Conservation (phyloP, 768 basidiomycete genomes). For the Kwoniella dendrophila region DNA sequence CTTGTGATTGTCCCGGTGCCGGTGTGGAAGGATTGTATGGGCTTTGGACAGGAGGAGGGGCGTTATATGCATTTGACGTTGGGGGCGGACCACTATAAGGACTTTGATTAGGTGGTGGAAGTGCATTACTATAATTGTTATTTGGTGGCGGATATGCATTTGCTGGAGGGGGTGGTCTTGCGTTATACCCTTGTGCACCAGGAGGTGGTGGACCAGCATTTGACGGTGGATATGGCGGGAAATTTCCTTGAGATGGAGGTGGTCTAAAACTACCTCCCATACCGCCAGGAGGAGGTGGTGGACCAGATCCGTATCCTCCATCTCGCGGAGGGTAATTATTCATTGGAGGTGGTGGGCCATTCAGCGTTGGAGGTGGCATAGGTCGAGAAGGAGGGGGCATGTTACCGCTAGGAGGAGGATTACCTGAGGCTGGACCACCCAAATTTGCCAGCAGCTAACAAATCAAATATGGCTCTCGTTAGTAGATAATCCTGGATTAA, state of each 20-base stretch:
- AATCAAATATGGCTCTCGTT: not conserved
- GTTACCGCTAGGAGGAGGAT: not conserved
- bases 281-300: constrained; percentile 3
- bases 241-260: not conserved
- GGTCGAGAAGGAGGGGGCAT: not conserved
- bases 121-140: not conserved
- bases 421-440: not conserved
- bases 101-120: not conserved
- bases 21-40: constrained; percentile 6
- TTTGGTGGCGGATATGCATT: constrained; percentile 1
- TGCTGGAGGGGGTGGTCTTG: not conserved
- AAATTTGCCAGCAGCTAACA: constrained; percentile 19
- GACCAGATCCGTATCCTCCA: not conserved
- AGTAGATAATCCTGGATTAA: constrained; percentile 1
- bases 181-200: not conserved
- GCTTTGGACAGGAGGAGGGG: constrained; percentile 5
- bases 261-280: not conserved
- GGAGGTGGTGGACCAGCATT: constrained; percentile 9
- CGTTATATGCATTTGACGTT: constrained; percentile 3
- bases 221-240: constrained; percentile 1
- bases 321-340: constrained; percentile 1
- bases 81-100: not conserved
- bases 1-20: not conserved
- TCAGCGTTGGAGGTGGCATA: constrained; percentile 9
- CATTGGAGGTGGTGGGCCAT: constrained; percentile 1